Evolutionary conservation across 352 stramenopile genomes (phyloP).

Genomic region (Elongisporangium senticosum): DNA sequence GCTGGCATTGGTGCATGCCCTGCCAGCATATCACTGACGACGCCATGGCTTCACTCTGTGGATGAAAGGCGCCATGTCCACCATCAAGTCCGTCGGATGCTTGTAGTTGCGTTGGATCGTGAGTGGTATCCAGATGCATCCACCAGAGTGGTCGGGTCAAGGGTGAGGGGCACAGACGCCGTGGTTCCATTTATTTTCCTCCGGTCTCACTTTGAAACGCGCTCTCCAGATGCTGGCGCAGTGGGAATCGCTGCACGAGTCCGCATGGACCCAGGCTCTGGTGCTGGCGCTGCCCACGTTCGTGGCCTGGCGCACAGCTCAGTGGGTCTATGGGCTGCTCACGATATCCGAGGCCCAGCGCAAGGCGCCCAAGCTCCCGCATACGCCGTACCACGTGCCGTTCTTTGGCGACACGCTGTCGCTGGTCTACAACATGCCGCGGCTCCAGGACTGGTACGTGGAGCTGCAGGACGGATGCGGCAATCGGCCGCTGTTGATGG

Average conservation of each 20-base stretch:
- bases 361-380: conserved; percentile 11
- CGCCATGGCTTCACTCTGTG: conserved; percentile 21
- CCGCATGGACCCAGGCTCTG: not conserved
- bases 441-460: conserved; percentile 39
- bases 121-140: too few species aligned
- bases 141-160: too few species aligned
- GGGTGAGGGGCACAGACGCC: too few species aligned
- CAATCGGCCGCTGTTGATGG: conserved; percentile 28
- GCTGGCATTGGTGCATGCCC: conserved; percentile 14
- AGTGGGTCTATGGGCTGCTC: conserved; percentile 15
- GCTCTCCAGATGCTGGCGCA: too few species aligned
- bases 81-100: too few species aligned
- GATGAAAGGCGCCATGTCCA: conserved; percentile 8
- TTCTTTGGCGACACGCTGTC: conserved; percentile 41
- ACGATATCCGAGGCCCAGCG: conserved; percentile 17
- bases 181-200: too few species aligned
- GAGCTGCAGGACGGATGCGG: conserved; percentile 33
- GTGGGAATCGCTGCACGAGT: not conserved
- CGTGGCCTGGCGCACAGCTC: conserved; percentile 6
- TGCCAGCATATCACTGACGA: conserved; percentile 22
- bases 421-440: conserved; percentile 27
- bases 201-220: too few species aligned
- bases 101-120: too few species aligned
- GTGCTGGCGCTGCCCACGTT: not conserved
- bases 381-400: conserved; percentile 24